phyloP scores from a whole-genome alignment of 257 asterid species.

The Nicotiana noctiflora region DNA sequence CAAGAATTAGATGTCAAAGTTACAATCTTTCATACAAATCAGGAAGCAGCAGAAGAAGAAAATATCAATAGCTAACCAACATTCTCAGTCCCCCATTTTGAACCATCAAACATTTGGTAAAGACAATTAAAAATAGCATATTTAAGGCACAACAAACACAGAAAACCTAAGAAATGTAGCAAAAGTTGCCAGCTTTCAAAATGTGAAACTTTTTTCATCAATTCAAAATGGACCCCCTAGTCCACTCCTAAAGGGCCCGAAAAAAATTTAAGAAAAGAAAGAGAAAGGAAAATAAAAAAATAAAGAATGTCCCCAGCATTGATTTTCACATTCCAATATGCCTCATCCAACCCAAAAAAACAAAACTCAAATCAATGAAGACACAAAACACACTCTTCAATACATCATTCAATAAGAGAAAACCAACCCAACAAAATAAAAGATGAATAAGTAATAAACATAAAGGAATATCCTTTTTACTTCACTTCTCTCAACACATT shows the following conservation, averaged over 20 bases:
- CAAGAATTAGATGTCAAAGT: not conserved
- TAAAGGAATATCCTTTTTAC: not conserved
- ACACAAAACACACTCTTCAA: not conserved
- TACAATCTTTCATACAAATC: not conserved
- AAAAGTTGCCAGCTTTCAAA: slow-evolving; percentile 9
- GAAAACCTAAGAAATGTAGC: not conserved
- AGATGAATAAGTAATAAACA: not conserved
- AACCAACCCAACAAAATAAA: not conserved
- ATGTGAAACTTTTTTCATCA: slow-evolving; percentile 3
- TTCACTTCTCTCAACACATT: not conserved
- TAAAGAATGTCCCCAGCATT: slow-evolving; percentile 1
- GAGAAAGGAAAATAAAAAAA: not conserved
- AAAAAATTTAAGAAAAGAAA: not conserved
- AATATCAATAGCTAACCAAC: not conserved
- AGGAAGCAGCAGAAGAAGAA: not conserved
- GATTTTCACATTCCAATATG: not conserved
- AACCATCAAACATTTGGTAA: slow-evolving; percentile 3
- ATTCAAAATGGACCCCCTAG: not conserved
- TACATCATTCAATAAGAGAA: not conserved
- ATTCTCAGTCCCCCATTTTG: not conserved
- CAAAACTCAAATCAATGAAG: not conserved
- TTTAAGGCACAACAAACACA: slow-evolving; percentile 1
- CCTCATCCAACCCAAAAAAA: not conserved
- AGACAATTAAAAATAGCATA: not conserved
- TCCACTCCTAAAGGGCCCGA: not conserved